phyloP scores from a whole-genome alignment of 2,329 filamentous ascomycete species.

The Venturia asperata region DNA sequence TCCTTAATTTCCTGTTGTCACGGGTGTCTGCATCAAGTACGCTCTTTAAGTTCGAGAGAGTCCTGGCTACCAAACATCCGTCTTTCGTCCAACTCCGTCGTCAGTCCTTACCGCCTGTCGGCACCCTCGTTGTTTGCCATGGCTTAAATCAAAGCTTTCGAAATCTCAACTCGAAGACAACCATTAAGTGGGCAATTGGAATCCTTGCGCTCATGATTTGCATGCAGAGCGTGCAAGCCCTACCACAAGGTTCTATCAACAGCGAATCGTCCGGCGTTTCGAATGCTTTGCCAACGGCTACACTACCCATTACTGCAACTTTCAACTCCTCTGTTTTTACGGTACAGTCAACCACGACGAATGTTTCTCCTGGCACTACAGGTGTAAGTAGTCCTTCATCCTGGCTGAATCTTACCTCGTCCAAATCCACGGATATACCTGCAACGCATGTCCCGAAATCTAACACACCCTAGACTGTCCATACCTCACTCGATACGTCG shows the following conservation, averaged over 20 bases:
- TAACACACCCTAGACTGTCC: constrained; percentile 10
- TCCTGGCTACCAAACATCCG: neutral
- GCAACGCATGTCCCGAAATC: neutral
- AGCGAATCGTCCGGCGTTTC: neutral
- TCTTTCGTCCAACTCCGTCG: neutral
- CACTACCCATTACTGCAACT: constrained; percentile 14
- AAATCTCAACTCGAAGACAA: neutral
- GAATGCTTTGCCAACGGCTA: constrained; percentile 14
- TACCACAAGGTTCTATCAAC: constrained; percentile 8
- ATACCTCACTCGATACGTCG: constrained; percentile 14
- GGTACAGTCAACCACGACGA: constrained; percentile 18
- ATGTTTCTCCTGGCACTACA: constrained; percentile 14
- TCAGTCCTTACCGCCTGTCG: constrained; percentile 9
- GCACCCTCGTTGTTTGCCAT: neutral
- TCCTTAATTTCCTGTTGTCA: constrained; percentile 2
- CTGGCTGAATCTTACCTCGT: neutral
- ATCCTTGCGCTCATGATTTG: neutral
- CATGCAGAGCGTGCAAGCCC: constrained; percentile 7
- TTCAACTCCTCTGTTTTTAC: constrained; percentile 10
- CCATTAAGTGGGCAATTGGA: neutral
- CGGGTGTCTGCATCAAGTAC: neutral
- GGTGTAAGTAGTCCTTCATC: constrained; percentile 16
- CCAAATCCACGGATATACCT: neutral
- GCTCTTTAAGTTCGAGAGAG: neutral
- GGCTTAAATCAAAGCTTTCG: neutral